phyloP scores from a whole-genome alignment of 169 alveolate genomes.

The Plasmodium yoelii region DNA sequence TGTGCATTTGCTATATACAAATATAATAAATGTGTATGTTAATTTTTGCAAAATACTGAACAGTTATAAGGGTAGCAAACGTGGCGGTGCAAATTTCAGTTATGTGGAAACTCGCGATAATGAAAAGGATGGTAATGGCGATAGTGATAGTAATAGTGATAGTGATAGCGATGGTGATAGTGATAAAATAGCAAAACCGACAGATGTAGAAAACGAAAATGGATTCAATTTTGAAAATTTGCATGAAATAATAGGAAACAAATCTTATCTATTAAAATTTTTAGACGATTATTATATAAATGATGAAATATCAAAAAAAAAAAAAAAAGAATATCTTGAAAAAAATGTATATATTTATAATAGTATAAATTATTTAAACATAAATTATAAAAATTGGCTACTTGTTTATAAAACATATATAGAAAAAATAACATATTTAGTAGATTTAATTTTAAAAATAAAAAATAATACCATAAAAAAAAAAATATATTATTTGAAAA shows the following conservation, averaged over 20 bases:
- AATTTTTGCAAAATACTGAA: conserved; percentile 20
- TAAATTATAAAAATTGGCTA: conserved; percentile 74
- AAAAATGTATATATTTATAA: conserved; percentile 64
- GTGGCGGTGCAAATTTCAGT: no score
- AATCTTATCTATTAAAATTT: conserved; percentile 5
- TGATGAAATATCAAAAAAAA: neutral
- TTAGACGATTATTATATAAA: conserved; percentile 37
- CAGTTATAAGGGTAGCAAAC: neutral
- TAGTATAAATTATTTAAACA: conserved; percentile 62
- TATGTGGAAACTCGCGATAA: no score
- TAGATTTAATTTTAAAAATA: conserved; percentile 53
- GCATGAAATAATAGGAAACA: conserved; percentile 48
- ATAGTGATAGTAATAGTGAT: no score
- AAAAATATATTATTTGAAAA: conserved; percentile 26
- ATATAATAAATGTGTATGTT: conserved; percentile 44
- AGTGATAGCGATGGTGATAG: no score
- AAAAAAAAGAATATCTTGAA: neutral
- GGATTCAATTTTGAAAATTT: conserved; percentile 29
- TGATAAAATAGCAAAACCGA: neutral
- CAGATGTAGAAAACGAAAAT: neutral
- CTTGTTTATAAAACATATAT: conserved; percentile 57
- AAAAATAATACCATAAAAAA: conserved; percentile 43
- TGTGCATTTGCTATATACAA: conserved; percentile 38
- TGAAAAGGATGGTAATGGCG: no score
- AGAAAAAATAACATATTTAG: conserved; percentile 57